These are phyloP conservation scores for Vicia sativa DNA, from an alignment of 306 rosid genomes.

Conservation along the genomic window DNA sequence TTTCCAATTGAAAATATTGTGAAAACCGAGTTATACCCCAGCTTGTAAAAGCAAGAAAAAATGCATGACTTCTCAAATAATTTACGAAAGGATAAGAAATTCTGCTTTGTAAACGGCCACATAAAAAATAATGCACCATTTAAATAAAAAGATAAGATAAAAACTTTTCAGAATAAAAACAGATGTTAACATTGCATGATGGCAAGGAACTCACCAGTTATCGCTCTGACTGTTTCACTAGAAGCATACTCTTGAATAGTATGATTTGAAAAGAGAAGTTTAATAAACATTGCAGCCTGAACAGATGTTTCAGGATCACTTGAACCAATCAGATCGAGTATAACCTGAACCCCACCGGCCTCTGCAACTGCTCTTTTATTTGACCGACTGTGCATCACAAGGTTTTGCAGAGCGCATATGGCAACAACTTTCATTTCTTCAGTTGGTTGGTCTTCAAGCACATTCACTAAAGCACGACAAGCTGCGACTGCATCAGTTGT, in stretches of 20 bases:
- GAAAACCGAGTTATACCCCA: constrained; percentile 11
- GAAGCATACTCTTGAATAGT: constrained; percentile 99
- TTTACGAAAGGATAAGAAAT: constrained; percentile 12
- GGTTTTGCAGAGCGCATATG: constrained; percentile 96
- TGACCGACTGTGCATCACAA: constrained; percentile 94
- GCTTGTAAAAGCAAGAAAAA: constrained; percentile 10
- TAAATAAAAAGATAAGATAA: constrained; percentile 1
- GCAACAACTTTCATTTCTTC: constrained; percentile 99
- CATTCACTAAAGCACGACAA: constrained; percentile 96
- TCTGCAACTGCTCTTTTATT: constrained; percentile 99
- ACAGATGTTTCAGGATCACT: constrained; percentile 94
- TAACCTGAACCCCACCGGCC: constrained; percentile 98
- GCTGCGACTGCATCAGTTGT: constrained; percentile 92
- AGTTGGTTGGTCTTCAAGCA: constrained; percentile 99
- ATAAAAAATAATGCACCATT: constrained; percentile 25
- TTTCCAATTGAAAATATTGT: not conserved
- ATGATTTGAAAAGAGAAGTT: constrained; percentile 89
- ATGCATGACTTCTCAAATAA: constrained; percentile 1
- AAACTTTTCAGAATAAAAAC: constrained; percentile 34
- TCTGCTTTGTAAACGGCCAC: constrained; percentile 6
- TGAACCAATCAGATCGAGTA: constrained; percentile 91
- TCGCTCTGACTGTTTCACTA: constrained; percentile 94
- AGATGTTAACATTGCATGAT: constrained; percentile 14
- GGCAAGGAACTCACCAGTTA: constrained; percentile 72
- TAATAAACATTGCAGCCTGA: constrained; percentile 95